Percentiles rank a stretch among this genome's conserved stretches.
phyloP scores from a whole-genome alignment of 2,329 filamentous ascomycete species.

The Pseudogymnoascus sp. region DNA sequence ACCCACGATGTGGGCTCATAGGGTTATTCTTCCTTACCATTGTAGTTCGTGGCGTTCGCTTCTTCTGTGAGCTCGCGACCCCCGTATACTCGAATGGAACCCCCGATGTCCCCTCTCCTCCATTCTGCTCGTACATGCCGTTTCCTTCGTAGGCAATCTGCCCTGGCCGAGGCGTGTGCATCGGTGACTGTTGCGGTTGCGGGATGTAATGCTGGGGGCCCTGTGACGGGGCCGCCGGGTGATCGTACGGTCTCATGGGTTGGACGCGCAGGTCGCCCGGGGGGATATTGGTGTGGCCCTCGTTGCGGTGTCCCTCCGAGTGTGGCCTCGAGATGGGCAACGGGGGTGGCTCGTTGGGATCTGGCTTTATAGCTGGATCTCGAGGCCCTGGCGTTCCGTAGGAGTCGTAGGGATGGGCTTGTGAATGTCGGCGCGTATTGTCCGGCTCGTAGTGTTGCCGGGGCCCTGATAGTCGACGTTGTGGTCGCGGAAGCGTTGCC shows the following conservation, averaged over 20 bases:
- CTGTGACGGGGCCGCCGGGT: constrained; percentile 11
- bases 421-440: background rate
- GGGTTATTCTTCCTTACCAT: constrained; percentile 24
- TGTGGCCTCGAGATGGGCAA: constrained; percentile 29
- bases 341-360: constrained; percentile 31
- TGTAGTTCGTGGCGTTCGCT: constrained; percentile 33
- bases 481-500: constrained; percentile 24
- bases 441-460: background rate
- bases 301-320: constrained; percentile 21
- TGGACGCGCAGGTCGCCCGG: constrained; percentile 20
- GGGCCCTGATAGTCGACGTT: constrained; percentile 18
- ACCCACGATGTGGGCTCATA: constrained; percentile 17
- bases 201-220: background rate
- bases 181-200: background rate
- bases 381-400: constrained; percentile 24
- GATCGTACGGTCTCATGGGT: constrained; percentile 18
- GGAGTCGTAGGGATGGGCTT: background rate
- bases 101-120: background rate
- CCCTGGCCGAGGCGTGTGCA: background rate
- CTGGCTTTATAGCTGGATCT: constrained; percentile 49
- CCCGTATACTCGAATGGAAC: constrained; percentile 10
- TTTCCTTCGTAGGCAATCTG: background rate
- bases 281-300: constrained; percentile 21
- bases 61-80: constrained; percentile 4
- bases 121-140: background rate